Evolutionary conservation across 1,139 yeast species (phyloP).

Genomic region (Debaryomyces udenii): DNA sequence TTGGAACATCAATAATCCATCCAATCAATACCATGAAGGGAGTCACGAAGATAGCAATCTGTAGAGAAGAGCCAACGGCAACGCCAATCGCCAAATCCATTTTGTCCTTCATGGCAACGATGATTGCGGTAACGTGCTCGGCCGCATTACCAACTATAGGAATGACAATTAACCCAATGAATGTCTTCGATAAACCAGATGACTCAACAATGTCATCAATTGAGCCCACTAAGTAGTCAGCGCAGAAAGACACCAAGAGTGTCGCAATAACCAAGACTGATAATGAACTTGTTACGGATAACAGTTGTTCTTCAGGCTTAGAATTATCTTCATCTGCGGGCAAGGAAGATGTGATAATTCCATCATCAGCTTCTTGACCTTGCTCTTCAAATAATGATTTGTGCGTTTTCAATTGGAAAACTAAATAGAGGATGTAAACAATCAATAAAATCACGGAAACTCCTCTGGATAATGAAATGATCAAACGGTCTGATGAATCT

Average conservation of each 20-base stretch:
- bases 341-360: slow-evolving; percentile 32
- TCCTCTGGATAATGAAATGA: slow-evolving; percentile 81
- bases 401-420: slow-evolving; percentile 90
- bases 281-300: slow-evolving; percentile 47
- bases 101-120: slow-evolving; percentile 93
- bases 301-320: slow-evolving; percentile 31
- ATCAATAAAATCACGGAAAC: slow-evolving; percentile 76
- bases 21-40: slow-evolving; percentile 94
- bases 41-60: slow-evolving; percentile 90
- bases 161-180: slow-evolving; percentile 87
- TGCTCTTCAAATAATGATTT: slow-evolving; percentile 53
- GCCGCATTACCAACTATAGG: slow-evolving; percentile 99
- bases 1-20: slow-evolving; percentile 87
- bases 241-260: slow-evolving; percentile 83
- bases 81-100: slow-evolving; percentile 98
- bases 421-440: slow-evolving; percentile 76
- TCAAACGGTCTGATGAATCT: slow-evolving; percentile 48
- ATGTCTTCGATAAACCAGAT: slow-evolving; percentile 89
- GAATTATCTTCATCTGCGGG: slow-evolving; percentile 37
- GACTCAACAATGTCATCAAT: slow-evolving; percentile 84
- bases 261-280: slow-evolving; percentile 64
- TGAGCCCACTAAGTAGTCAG: slow-evolving; percentile 90
- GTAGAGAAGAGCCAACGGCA: slow-evolving; percentile 96
- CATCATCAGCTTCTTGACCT: slow-evolving; percentile 40
- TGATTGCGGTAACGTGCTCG: slow-evolving; percentile 94